Evolutionary conservation across 176 grass and related monocot species (phyloP).

Genomic region (Oryza brachyantha): DNA sequence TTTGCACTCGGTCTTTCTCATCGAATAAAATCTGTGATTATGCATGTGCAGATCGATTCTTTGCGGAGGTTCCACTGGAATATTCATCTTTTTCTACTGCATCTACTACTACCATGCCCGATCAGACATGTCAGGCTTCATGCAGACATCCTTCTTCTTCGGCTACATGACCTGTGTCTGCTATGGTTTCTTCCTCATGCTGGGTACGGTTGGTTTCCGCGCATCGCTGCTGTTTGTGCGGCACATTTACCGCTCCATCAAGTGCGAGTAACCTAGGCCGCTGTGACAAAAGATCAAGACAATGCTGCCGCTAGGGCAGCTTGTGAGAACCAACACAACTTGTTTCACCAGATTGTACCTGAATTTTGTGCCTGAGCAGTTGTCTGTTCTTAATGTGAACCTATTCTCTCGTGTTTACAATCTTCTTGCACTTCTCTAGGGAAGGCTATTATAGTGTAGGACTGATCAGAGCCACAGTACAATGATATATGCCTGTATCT

Average conservation of each 20-base stretch:
- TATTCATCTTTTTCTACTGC: constrained; percentile 93
- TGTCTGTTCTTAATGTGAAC: constrained; percentile 1
- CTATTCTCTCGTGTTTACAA: not conserved
- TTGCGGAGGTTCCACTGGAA: constrained; percentile 86
- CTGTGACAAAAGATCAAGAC: not conserved
- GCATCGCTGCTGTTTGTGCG: constrained; percentile 79
- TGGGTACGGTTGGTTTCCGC: constrained; percentile 81
- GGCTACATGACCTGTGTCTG: constrained; percentile 98
- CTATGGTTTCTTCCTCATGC: constrained; percentile 96
- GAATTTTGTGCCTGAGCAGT: constrained; percentile 20
- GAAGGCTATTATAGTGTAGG: constrained; percentile 15
- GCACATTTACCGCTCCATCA: constrained; percentile 90
- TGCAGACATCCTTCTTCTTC: constrained; percentile 98
- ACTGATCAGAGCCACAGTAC: constrained; percentile 7
- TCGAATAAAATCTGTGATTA: not conserved
- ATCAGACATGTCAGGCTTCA: constrained; percentile 96
- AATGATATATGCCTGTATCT: constrained; percentile 14
- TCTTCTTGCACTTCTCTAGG: not conserved
- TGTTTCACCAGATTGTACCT: not conserved
- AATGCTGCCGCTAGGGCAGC: not conserved
- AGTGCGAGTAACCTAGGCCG: constrained; percentile 61
- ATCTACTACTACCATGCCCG: constrained; percentile 93
- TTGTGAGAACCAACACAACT: not conserved
- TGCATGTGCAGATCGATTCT: constrained; percentile 63
- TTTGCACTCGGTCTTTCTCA: not conserved